Conservation (phyloP, 306 rosid species). For the barrel medic (Medicago truncatula) region DNA sequence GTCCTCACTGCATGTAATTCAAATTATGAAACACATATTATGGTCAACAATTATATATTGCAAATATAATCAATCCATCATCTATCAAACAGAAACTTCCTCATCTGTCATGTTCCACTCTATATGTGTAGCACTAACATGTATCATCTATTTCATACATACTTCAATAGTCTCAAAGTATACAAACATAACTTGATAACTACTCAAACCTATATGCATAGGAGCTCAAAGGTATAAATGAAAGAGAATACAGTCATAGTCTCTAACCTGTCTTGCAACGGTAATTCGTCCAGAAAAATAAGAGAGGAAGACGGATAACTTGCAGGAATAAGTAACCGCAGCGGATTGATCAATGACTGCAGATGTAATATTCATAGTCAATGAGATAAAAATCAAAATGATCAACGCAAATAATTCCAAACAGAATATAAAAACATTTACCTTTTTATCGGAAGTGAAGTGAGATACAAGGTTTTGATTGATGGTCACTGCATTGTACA, state of each 20-base stretch:
- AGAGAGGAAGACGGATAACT: conserved; percentile 48
- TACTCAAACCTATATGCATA: conserved; percentile 1
- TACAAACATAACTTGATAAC: neutral
- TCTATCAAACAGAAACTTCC: neutral
- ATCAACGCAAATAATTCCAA: conserved; percentile 4
- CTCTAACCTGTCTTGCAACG: conserved; percentile 43
- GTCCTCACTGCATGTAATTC: conserved; percentile 38
- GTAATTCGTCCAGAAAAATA: conserved; percentile 40
- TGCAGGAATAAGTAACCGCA: conserved; percentile 50
- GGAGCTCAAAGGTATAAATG: neutral
- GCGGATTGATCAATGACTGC: conserved; percentile 48
- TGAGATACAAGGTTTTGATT: conserved; percentile 5
- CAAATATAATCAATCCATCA: neutral
- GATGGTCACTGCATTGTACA: conserved; percentile 41
- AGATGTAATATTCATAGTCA: conserved; percentile 27
- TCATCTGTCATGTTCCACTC: neutral
- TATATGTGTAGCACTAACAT: neutral
- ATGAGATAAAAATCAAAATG: neutral
- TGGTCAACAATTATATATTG: neutral
- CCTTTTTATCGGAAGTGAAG: conserved; percentile 37
- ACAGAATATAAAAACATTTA: conserved; percentile 23
- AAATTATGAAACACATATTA: neutral
- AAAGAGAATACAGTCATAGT: neutral
- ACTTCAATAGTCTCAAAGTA: neutral
- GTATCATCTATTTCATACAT: neutral